phyloP scores from a whole-genome alignment of 2,329 filamentous ascomycete species.

The Epichloe coenophiala region DNA sequence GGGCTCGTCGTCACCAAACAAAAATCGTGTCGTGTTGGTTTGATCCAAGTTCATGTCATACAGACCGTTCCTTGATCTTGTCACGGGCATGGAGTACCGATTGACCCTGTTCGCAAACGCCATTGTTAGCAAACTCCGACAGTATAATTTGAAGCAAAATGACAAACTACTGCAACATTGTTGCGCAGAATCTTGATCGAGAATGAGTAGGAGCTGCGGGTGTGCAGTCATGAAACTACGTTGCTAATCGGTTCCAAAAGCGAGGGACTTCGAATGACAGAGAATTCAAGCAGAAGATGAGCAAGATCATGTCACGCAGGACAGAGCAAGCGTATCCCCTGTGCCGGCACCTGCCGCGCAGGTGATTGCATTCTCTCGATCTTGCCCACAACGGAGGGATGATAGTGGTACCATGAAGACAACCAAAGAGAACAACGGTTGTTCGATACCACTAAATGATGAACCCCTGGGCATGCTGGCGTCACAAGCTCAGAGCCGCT shows the following conservation, averaged over 20 bases:
- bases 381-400: neutral
- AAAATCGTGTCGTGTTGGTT: slow-evolving; percentile 72
- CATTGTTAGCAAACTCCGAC: slow-evolving; percentile 5
- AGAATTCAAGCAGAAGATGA: neutral
- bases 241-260: neutral
- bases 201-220: neutral
- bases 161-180: neutral
- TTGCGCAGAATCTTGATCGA: neutral
- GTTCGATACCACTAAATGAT: neutral
- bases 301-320: neutral
- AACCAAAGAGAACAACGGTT: neutral
- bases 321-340: neutral
- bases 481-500: neutral
- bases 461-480: neutral
- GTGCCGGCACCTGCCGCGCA: neutral
- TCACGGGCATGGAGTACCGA: slow-evolving; percentile 88
- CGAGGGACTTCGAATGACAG: neutral
- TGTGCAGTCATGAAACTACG: neutral
- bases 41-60: slow-evolving; percentile 62
- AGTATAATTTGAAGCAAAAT: neutral
- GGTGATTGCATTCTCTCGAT: neutral
- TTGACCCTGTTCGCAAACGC: slow-evolving; percentile 46
- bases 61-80: slow-evolving; percentile 51
- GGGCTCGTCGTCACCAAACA: slow-evolving; percentile 68
- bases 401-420: neutral